Evolutionary conservation across 495 filamentous ascomycete species (phyloP).

Genomic region (Tuber calosporum): DNA sequence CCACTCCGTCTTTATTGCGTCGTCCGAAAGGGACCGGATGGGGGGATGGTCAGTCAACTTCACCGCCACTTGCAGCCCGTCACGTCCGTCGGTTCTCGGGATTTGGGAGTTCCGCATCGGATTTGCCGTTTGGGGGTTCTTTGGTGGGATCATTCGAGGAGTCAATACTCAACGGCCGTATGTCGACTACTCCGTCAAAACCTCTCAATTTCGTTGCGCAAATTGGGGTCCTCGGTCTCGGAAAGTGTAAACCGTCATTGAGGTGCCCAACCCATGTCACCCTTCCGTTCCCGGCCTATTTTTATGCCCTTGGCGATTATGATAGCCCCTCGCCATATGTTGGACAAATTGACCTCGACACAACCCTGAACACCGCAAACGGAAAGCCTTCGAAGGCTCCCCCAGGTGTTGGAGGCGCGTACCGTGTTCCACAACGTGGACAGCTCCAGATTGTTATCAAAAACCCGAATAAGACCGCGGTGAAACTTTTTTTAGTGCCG

Average conservation of each 20-base stretch:
- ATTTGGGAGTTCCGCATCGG: slow-evolving; percentile 60
- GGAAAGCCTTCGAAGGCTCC: slow-evolving; percentile 44
- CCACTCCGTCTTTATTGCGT: slow-evolving; percentile 8
- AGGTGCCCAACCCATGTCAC: slow-evolving; percentile 87
- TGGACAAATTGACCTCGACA: slow-evolving; percentile 85
- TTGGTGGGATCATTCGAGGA: slow-evolving; percentile 99
- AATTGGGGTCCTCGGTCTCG: slow-evolving; percentile 85
- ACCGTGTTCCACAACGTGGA: slow-evolving; percentile 89
- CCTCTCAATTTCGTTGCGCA: slow-evolving; percentile 91
- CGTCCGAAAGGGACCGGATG: slow-evolving; percentile 37
- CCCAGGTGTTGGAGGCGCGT: slow-evolving; percentile 65
- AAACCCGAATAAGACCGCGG: slow-evolving; percentile 43
- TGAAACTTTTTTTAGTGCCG: slow-evolving; percentile 67
- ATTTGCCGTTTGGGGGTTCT: slow-evolving; percentile 66
- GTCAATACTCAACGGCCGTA: slow-evolving; percentile 85
- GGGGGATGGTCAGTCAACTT: slow-evolving; percentile 15
- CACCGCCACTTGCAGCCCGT: slow-evolving; percentile 40
- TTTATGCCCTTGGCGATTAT: slow-evolving; percentile 57
- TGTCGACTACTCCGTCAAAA: slow-evolving; percentile 94
- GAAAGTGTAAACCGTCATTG: slow-evolving; percentile 78
- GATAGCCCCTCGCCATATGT: slow-evolving; percentile 95
- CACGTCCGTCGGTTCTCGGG: slow-evolving; percentile 53
- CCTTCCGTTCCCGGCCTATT: slow-evolving; percentile 90
- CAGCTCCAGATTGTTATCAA: slow-evolving; percentile 84
- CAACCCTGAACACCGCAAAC: slow-evolving; percentile 53